These are phyloP conservation scores for Eucalyptus dawsonii DNA, from an alignment of 345 rosid genomes.

Conservation along the genomic window DNA sequence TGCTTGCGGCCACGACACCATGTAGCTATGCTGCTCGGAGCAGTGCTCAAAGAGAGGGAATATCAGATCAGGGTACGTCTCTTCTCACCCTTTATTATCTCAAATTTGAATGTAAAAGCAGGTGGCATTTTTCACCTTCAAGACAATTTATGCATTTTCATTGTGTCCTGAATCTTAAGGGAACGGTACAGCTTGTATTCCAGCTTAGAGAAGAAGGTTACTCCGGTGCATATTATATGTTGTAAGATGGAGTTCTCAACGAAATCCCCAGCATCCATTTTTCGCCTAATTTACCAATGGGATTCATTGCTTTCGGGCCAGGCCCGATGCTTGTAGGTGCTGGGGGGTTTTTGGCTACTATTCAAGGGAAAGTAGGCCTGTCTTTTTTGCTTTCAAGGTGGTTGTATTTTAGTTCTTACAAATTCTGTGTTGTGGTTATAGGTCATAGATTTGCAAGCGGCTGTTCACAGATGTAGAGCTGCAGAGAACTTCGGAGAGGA, in stretches of 20 bases:
- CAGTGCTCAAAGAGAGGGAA: conserved; percentile 37
- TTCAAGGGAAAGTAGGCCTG: conserved; percentile 32
- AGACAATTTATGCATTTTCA: not conserved
- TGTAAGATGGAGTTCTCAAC: conserved; percentile 39
- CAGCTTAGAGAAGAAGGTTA: conserved; percentile 70
- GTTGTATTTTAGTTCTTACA: too few species aligned
- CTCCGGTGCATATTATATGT: conserved; percentile 54
- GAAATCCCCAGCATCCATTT: conserved; percentile 50
- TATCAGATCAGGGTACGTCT: conserved; percentile 30
- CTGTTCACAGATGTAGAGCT: conserved; percentile 38
- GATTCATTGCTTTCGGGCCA: conserved; percentile 22
- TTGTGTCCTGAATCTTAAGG: conserved; percentile 6
- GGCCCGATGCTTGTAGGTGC: conserved; percentile 45
- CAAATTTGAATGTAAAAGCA: not conserved
- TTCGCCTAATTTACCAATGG: conserved; percentile 20
- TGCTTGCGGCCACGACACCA: conserved; percentile 69
- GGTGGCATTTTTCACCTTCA: not conserved
- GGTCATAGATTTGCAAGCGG: conserved; percentile 1
- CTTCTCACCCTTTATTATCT: not conserved
- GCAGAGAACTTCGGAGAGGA: conserved; percentile 35
- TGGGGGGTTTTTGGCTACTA: conserved; percentile 26
- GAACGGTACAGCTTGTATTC: conserved; percentile 62
- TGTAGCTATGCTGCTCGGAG: conserved; percentile 69
- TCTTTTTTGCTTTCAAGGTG: too few species aligned
- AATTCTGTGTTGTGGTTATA: too few species aligned